Base-by-base conservation (phyloP, 495 filamentous ascomycete species). In the Penicillium herquei region DNA sequence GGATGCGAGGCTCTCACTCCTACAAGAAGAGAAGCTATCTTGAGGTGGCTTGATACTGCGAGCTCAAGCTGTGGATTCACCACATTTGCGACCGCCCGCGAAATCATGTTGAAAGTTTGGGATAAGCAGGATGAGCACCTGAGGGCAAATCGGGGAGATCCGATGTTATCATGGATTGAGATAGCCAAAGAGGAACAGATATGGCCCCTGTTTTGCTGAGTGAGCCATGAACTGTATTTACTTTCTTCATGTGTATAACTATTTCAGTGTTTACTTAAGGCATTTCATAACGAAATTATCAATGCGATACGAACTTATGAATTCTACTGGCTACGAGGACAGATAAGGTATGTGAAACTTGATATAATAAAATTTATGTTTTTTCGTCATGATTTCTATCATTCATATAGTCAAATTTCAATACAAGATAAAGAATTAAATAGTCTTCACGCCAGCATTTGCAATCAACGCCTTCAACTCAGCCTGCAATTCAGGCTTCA, bases 181-280 rank as follows among this genome's bases (percentile, higher is more conserved):
- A 46, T 66, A 41, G 55, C 58, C 0, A 65, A 61, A 48, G 50
- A 67, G 26, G 52, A 58, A 37, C 63, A 65, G 35, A 61, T 58
- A 32, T 72, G 69, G 67, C 69, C 69, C 7, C 55, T 72, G 10
- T 66, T 71, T 31, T 71, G 64, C 47, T 71, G 43, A 63, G 21
- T 4, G 21, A 26, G 21, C 21, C 21, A 26, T 26, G 2, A 26
- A 2, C 21, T 26, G 21, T 26, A 4, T 26, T 4, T 26, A 26
- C 21, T 26, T 26, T 26, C 21, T 26, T 26, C 21, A 26, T 1
- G 4, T 26, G 21, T 26, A 26, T 26, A 26, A 26, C 4, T 26
- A 26, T 26, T 26, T 26, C 21, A 26, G 2, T 26, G 2, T 26
- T 26, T 26, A 26, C 4, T 26, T 1, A 26, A 26, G 21, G 4